Evolutionary conservation across 495 filamentous ascomycete genomes (phyloP).

Genomic region (Glarea lozoyensis): DNA sequence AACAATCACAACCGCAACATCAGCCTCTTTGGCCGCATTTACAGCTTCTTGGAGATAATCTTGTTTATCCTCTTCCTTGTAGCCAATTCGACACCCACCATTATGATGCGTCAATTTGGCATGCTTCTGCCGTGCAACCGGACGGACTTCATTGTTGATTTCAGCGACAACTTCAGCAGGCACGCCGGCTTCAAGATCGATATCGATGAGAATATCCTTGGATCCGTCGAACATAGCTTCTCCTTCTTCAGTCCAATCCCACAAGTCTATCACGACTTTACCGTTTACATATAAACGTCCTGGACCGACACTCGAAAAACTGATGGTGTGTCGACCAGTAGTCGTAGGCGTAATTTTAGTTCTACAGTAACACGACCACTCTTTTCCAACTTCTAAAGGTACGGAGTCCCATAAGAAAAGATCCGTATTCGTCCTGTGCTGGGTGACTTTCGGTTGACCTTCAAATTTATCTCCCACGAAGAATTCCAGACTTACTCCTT

Average conservation of each 20-base stretch:
- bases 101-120: conserved; percentile 46
- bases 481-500: conserved; percentile 54
- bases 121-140: conserved; percentile 37
- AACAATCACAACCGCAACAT: conserved; percentile 71
- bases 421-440: conserved; percentile 50
- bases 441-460: conserved; percentile 42
- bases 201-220: conserved; percentile 41
- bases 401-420: conserved; percentile 63
- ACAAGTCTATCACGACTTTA: conserved; percentile 62
- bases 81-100: conserved; percentile 74
- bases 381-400: conserved; percentile 48
- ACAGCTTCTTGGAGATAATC: conserved; percentile 68
- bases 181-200: conserved; percentile 40
- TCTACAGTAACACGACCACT: conserved; percentile 53
- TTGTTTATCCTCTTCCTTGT: conserved; percentile 56
- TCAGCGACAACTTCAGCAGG: conserved; percentile 43
- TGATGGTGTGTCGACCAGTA: conserved; percentile 62
- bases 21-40: conserved; percentile 53
- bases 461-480: conserved; percentile 53
- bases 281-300: conserved; percentile 62
- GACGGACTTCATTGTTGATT: conserved; percentile 54
- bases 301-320: conserved; percentile 67
- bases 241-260: conserved; percentile 59
- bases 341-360: conserved; percentile 41
- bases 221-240: conserved; percentile 55